Evolutionary conservation across 1,139 yeast genomes (phyloP), one percentile per base, ranked within the genome.

Genomic region (Ogataea hybrid): DNA sequence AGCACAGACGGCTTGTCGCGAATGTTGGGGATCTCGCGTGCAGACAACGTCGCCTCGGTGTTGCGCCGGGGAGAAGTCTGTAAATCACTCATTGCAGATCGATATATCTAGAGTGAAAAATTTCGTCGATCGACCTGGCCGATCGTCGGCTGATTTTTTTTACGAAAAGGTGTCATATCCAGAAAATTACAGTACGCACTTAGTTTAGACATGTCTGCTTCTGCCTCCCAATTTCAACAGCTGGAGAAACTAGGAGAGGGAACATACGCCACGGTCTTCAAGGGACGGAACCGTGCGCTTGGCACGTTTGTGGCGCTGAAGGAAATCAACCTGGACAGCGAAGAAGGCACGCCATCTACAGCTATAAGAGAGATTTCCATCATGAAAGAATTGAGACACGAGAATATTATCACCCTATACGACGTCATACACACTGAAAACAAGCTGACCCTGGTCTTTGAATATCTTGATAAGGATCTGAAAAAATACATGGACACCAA

Each of bases 341-440:
- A 90, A 59, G 99, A 92, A 65, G 98, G 98, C 10, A 92, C 97
- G 0, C 98, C 98, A 2, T 89, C 97, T 1, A 92, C 98, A 0
- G 98, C 98, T 7, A 92, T 92, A 51, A 75, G 98, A 55, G 98
- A 92, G 65, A 92, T 92, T 47, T 92, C 97, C 7, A 70, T 92
- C 49, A 88, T 92, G 97, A 92, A 92, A 64, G 98, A 92, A 63
- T 74, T 92, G 53, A 90, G 88, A 61, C 95, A 90, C 63, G 96
- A 89, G 52, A 92, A 92, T 63, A 89, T 92, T 49, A 96, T 92
- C 32, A 82, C 96, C 15, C 70, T 92, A 36, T 89, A 89, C 66
- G 97, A 92, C 64, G 97, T 92, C 25, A 89, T 92, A 49, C 98
- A 92, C 63, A 89, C 97, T 0, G 98, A 92, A 59, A 92, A 92